These are phyloP conservation scores for Colletotrichum lupini DNA, from an alignment of 2,329 filamentous ascomycete species.

Conservation along the genomic window DNA sequence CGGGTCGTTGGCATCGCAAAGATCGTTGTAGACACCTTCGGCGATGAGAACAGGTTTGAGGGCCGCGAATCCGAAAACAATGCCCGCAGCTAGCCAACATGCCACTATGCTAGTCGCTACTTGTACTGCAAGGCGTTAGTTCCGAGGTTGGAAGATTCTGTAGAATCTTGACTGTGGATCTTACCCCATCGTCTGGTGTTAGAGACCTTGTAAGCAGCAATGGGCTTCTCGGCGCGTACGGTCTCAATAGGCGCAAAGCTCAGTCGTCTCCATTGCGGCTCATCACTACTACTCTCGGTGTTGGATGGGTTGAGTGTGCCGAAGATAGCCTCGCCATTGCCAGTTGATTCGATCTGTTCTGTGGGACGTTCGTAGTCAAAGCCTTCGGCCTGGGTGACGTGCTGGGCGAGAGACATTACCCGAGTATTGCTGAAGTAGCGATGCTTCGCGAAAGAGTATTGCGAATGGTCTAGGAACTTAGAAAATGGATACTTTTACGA, in stretches of 20 bases:
- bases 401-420: conserved; percentile 55
- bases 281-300: conserved; percentile 16
- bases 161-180: background rate
- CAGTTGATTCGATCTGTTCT: conserved; percentile 39
- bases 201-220: conserved; percentile 45
- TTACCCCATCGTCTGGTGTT: conserved; percentile 41
- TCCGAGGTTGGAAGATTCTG: background rate
- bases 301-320: conserved; percentile 39
- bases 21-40: conserved; percentile 76
- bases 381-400: conserved; percentile 54
- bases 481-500: too few relatives aligned
- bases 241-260: conserved; percentile 43
- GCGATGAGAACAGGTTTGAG: conserved; percentile 82
- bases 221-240: conserved; percentile 40
- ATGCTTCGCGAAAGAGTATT: background rate
- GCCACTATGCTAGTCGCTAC: conserved; percentile 76
- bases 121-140: conserved; percentile 63
- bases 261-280: conserved; percentile 39
- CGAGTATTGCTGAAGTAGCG: background rate
- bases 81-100: conserved; percentile 79
- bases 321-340: conserved; percentile 39
- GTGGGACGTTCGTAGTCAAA: conserved; percentile 49
- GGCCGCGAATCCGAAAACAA: conserved; percentile 89
- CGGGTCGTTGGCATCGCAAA: conserved; percentile 57
- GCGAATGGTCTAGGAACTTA: background rate